Conservation (phyloP, 2,329 filamentous ascomycete species). For the Phaeosphaeriaceae sp. region DNA sequence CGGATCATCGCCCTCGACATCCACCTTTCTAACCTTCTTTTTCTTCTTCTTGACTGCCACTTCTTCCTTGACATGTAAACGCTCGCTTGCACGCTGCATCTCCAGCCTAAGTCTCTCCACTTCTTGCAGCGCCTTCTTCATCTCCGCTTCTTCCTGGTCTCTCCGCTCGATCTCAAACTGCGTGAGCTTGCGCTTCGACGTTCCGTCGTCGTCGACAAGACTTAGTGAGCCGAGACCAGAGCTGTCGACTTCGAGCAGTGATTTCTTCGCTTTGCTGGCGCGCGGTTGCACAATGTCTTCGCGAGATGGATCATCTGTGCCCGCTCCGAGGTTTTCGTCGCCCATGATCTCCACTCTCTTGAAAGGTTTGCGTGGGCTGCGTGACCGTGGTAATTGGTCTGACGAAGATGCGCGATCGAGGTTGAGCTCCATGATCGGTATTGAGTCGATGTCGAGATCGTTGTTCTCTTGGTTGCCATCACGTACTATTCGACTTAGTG, state of each 20-base stretch:
- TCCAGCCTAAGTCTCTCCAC: slow-evolving; percentile 85
- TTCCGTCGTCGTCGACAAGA: slow-evolving; percentile 62
- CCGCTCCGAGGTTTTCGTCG: slow-evolving; percentile 56
- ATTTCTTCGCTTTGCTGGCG: slow-evolving; percentile 60
- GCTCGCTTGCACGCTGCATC: slow-evolving; percentile 84
- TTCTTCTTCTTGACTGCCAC: slow-evolving; percentile 69
- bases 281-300: slow-evolving; percentile 40
- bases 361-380: slow-evolving; percentile 40
- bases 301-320: slow-evolving; percentile 37
- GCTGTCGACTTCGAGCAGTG: slow-evolving; percentile 84
- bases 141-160: slow-evolving; percentile 82
- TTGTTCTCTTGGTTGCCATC: slow-evolving; percentile 71
- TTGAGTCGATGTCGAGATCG: slow-evolving; percentile 88
- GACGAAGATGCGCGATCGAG: slow-evolving; percentile 58
- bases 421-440: slow-evolving; percentile 93
- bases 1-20: slow-evolving; percentile 63
- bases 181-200: slow-evolving; percentile 30
- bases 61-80: slow-evolving; percentile 73
- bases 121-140: slow-evolving; percentile 86
- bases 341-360: slow-evolving; percentile 54
- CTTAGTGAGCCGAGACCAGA: slow-evolving; percentile 78
- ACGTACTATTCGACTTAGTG: slow-evolving; percentile 75
- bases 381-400: slow-evolving; percentile 26
- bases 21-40: slow-evolving; percentile 53
- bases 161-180: slow-evolving; percentile 69